These are phyloP conservation scores for Lumnitzera racemosa DNA, from an alignment of 345 rosid species.

Conservation along the genomic window DNA sequence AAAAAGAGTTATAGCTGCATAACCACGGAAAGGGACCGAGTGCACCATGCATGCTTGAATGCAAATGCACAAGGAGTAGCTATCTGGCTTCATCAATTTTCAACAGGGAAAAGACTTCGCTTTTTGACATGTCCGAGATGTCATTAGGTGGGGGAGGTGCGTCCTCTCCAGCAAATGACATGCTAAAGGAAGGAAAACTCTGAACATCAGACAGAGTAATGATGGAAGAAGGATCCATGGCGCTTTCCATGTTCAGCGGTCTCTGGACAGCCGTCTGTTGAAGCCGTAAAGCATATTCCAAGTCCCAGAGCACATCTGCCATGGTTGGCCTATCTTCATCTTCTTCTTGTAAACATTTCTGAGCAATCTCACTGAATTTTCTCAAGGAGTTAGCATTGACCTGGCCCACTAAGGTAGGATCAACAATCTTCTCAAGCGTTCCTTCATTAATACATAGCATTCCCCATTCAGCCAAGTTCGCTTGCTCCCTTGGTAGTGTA, in stretches of 20 bases:
- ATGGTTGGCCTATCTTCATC: constrained; percentile 45
- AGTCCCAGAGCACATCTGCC: constrained; percentile 56
- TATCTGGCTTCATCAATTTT: constrained; percentile 22
- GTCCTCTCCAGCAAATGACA: constrained; percentile 7
- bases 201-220: constrained; percentile 12
- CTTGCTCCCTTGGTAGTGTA: constrained; percentile 29
- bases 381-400: constrained; percentile 33
- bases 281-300: constrained; percentile 37
- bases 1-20: too few relatives aligned
- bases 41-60: too few relatives aligned
- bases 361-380: constrained; percentile 39
- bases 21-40: too few relatives aligned
- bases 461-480: constrained; percentile 50
- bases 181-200: constrained; percentile 22
- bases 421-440: constrained; percentile 33
- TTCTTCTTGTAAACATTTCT: constrained; percentile 55
- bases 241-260: constrained; percentile 23
- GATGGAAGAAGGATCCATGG: constrained; percentile 12
- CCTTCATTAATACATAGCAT: constrained; percentile 23
- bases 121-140: background rate
- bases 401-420: constrained; percentile 24
- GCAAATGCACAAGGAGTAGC: too few relatives aligned
- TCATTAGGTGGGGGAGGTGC: constrained; percentile 4
- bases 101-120: constrained; percentile 8
- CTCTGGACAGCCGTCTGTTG: constrained; percentile 19